These are phyloP conservation scores for Phytophthora podocarpi DNA, from an alignment of 352 stramenopile genomes.

Conservation along the genomic window DNA sequence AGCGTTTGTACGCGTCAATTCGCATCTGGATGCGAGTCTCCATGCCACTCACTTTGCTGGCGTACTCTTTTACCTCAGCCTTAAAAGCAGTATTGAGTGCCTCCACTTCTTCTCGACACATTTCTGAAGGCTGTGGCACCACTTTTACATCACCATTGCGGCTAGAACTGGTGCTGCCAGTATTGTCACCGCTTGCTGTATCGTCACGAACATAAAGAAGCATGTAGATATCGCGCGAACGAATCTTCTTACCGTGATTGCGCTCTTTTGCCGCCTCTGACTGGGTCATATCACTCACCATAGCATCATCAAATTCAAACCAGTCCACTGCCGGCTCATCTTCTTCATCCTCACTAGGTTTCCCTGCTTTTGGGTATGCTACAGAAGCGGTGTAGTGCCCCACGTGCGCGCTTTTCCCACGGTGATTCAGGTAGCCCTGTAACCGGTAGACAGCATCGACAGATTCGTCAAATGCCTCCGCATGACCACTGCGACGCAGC, in stretches of 20 bases:
- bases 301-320: constrained; percentile 87
- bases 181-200: background rate
- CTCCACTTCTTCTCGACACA: constrained; percentile 53
- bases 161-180: background rate
- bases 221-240: constrained; percentile 89
- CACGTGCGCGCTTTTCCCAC: constrained; percentile 79
- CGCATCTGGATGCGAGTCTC: constrained; percentile 59
- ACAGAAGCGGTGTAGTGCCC: constrained; percentile 89
- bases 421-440: constrained; percentile 82
- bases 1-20: constrained; percentile 59
- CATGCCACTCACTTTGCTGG: constrained; percentile 44
- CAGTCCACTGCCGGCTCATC: constrained; percentile 40
- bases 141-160: background rate
- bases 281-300: constrained; percentile 59
- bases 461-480: constrained; percentile 40
- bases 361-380: constrained; percentile 45
- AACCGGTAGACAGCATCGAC: constrained; percentile 69
- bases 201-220: constrained; percentile 76
- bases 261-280: constrained; percentile 45
- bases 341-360: constrained; percentile 1
- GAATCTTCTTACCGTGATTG: constrained; percentile 54
- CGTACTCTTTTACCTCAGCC: constrained; percentile 52
- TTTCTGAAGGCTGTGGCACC: constrained; percentile 31
- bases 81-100: constrained; percentile 60
- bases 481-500: constrained; percentile 48